Evolutionary conservation across 2,329 filamentous ascomycete genomes (phyloP).

Genomic region (Pseudodiploospora longispora): DNA sequence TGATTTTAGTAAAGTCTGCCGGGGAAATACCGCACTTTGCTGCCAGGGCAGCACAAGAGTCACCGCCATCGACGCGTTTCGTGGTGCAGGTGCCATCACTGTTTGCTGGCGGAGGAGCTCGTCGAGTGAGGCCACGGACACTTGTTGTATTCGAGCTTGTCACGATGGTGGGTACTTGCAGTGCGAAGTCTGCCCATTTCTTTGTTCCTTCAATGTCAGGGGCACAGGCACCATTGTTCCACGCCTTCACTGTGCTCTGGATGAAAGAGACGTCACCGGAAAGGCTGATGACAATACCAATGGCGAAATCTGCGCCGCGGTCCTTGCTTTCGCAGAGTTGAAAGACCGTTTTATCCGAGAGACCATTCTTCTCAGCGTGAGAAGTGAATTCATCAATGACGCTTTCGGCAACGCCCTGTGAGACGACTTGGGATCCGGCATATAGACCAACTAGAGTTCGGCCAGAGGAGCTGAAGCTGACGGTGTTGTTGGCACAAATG

Average conservation of each 20-base stretch:
- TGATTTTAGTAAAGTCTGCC: conserved; percentile 30
- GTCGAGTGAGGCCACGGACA: background rate
- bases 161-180: background rate
- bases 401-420: conserved; percentile 9
- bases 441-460: conserved; percentile 11
- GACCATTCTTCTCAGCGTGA: conserved; percentile 2
- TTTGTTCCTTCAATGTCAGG: background rate
- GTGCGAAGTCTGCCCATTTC: background rate
- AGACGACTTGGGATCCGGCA: conserved; percentile 12
- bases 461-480: conserved; percentile 6
- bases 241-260: conserved; percentile 12
- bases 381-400: conserved; percentile 9
- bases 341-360: conserved; percentile 12
- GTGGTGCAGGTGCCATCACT: conserved; percentile 10
- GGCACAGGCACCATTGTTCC: background rate
- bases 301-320: conserved; percentile 16
- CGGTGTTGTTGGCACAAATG: conserved; percentile 3
- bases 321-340: conserved; percentile 19
- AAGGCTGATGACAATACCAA: conserved; percentile 19
- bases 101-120: conserved; percentile 9
- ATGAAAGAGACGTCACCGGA: conserved; percentile 15
- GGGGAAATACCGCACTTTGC: conserved; percentile 29
- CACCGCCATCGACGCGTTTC: conserved; percentile 15
- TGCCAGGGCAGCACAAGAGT: conserved; percentile 29
- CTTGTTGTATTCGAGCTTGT: background rate